Percentiles rank a stretch among this genome's conserved stretches.
These are phyloP conservation scores for Echria macrotheca DNA, from an alignment of 495 filamentous ascomycete species.

Conservation along the genomic window DNA sequence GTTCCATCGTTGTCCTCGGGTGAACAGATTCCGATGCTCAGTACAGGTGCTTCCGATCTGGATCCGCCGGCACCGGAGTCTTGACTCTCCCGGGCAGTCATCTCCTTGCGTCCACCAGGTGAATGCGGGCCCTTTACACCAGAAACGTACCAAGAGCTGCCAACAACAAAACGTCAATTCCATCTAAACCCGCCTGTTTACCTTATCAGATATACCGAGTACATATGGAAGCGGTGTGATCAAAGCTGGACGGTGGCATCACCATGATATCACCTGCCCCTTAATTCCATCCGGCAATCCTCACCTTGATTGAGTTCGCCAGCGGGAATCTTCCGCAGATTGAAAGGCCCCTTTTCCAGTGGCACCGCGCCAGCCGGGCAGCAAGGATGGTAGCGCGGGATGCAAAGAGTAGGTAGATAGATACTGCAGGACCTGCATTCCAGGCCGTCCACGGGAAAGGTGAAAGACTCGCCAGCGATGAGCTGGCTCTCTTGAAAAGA, in stretches of 20 bases:
- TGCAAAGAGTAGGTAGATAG: background rate
- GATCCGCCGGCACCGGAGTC: constrained; percentile 1
- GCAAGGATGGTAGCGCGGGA: background rate
- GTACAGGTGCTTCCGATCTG: constrained; percentile 9
- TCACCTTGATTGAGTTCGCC: constrained; percentile 5
- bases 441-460: too few relatives aligned
- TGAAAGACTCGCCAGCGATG: too few relatives aligned
- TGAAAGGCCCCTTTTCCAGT: constrained; percentile 3
- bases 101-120: too few relatives aligned
- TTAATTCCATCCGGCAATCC: constrained; percentile 1
- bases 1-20: background rate
- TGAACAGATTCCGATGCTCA: too few relatives aligned
- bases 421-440: background rate
- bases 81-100: too few relatives aligned
- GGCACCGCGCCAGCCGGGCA: background rate
- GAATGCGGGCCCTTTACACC: too few relatives aligned
- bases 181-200: too few relatives aligned
- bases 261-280: background rate
- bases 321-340: constrained; percentile 8
- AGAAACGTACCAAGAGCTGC: too few relatives aligned
- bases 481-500: too few relatives aligned
- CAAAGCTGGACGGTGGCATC: background rate
- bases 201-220: too few relatives aligned
- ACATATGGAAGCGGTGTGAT: background rate
- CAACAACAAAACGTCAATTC: too few relatives aligned